Evolutionary conservation across 306 rosid species (phyloP).

Genomic region (Prunus armeniaca): DNA sequence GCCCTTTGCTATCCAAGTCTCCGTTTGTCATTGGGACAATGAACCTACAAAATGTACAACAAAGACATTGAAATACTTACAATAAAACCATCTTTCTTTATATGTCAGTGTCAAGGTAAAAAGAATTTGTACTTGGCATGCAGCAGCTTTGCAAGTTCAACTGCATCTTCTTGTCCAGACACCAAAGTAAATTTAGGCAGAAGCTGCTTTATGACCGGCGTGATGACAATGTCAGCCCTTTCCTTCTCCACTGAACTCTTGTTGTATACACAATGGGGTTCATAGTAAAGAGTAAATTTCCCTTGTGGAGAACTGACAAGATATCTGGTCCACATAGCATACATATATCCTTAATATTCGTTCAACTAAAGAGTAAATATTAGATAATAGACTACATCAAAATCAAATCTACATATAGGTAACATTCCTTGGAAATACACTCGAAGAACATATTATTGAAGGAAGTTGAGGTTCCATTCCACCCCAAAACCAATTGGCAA

Average conservation of each 20-base stretch:
- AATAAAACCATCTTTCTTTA: not conserved
- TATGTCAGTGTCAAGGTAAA: not conserved
- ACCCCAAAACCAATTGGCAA: too few relatives aligned
- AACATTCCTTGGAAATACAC: not conserved
- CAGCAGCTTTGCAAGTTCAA: conserved; percentile 76
- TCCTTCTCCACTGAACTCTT: conserved; percentile 57
- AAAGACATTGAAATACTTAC: not conserved
- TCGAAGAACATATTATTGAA: not conserved
- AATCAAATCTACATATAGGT: not conserved
- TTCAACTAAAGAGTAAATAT: not conserved
- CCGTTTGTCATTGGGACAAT: conserved; percentile 89
- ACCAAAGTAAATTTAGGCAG: conserved; percentile 82
- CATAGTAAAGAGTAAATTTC: conserved; percentile 77
- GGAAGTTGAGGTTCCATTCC: too few relatives aligned
- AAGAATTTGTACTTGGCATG: conserved; percentile 55
- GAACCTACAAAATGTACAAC: conserved; percentile 40
- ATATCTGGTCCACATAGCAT: conserved; percentile 50
- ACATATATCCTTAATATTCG: not conserved
- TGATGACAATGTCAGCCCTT: conserved; percentile 80
- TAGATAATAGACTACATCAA: not conserved
- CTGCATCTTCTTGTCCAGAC: conserved; percentile 96
- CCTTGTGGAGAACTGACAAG: conserved; percentile 59
- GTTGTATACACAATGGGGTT: conserved; percentile 86
- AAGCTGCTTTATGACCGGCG: conserved; percentile 89
- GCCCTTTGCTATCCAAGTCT: conserved; percentile 80